Percentiles rank a stretch among this genome's conserved stretches.
Conservation (phyloP, 108 stramenopile genomes). For the Skeletonema grethae region DNA sequence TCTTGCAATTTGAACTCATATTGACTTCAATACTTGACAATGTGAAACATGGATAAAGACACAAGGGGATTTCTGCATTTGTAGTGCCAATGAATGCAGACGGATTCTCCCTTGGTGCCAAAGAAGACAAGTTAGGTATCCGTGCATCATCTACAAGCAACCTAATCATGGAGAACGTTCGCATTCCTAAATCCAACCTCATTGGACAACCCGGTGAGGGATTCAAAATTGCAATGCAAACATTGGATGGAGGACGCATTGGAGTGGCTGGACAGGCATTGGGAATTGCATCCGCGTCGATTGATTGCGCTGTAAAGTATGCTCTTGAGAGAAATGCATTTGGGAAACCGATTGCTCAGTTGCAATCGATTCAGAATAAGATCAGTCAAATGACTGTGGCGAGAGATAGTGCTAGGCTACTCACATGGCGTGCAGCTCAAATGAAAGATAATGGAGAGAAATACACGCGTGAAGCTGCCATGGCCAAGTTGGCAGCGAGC, state of each 20-base stretch:
- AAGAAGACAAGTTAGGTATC: slow-evolving; percentile 98
- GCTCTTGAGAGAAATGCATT: slow-evolving; percentile 92
- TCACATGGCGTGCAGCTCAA: slow-evolving; percentile 95
- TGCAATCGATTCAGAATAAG: slow-evolving; percentile 95
- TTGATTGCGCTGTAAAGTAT: slow-evolving; percentile 97
- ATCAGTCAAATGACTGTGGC: slow-evolving; percentile 86
- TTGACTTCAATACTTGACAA: not conserved
- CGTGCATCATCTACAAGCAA: slow-evolving; percentile 94
- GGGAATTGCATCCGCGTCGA: slow-evolving; percentile 91
- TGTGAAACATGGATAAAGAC: slow-evolving; percentile 39
- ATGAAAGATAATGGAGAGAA: slow-evolving; percentile 84
- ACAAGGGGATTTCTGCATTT: slow-evolving; percentile 95
- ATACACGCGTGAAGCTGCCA: slow-evolving; percentile 93
- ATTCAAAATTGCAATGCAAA: slow-evolving; percentile 97
- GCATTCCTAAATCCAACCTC: slow-evolving; percentile 76
- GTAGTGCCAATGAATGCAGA: slow-evolving; percentile 82
- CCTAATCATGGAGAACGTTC: slow-evolving; percentile 94
- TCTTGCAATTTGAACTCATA: not conserved
- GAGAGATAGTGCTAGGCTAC: slow-evolving; percentile 90
- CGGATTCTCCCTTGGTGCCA: slow-evolving; percentile 94
- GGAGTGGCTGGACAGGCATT: slow-evolving; percentile 96
- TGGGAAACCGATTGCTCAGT: slow-evolving; percentile 90
- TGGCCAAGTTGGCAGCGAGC: slow-evolving; percentile 94
- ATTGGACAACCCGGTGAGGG: slow-evolving; percentile 89
- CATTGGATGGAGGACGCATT: slow-evolving; percentile 95